phyloP scores from a whole-genome alignment of 306 rosid genomes.

The Vigna trinervia region DNA sequence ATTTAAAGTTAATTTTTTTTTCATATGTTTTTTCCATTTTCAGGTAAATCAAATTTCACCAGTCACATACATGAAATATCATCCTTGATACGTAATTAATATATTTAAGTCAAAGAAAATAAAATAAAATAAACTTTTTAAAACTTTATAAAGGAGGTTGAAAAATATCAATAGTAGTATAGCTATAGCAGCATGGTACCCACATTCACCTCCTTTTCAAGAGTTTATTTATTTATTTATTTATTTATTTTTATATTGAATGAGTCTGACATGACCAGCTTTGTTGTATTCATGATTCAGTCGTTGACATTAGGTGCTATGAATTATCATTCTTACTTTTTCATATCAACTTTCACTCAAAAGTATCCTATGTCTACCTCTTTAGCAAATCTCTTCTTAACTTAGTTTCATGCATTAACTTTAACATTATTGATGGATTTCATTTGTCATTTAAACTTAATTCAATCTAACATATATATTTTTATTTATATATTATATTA shows the following conservation, averaged over 20 bases:
- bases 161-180: background rate
- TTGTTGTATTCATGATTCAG: background rate
- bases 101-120: background rate
- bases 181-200: conserved; percentile 1
- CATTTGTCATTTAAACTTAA: too few species aligned
- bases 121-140: background rate
- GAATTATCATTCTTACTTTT: background rate
- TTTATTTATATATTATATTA: too few species aligned
- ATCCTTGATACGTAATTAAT: background rate
- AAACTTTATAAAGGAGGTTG: conserved; percentile 3
- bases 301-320: background rate
- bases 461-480: too few species aligned
- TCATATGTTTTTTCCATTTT: too few species aligned
- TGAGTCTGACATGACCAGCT: background rate
- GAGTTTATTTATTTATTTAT: background rate
- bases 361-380: conserved; percentile 7
- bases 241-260: background rate
- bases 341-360: background rate
- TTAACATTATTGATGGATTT: too few species aligned
- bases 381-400: background rate
- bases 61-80: background rate
- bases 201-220: background rate
- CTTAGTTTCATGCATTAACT: background rate
- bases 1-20: too few species aligned
- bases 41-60: too few species aligned